Evolutionary conservation across 768 basidiomycete genomes (phyloP).

Genomic region (Boletus rubroflammeus): DNA sequence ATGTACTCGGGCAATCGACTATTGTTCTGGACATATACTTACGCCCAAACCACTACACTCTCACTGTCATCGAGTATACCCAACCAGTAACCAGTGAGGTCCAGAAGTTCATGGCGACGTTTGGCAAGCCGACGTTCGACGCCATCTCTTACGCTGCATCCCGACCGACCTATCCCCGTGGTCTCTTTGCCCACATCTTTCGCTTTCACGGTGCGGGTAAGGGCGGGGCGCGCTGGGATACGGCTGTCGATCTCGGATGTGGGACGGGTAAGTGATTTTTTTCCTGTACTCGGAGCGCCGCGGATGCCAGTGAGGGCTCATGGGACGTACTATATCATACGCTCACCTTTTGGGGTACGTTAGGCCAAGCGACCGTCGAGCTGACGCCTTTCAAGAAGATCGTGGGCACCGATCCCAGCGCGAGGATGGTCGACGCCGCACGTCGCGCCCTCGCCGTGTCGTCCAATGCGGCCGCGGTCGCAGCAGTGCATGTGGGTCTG

Average conservation of each 20-base stretch:
- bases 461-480: constrained; percentile 13
- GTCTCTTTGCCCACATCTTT: constrained; percentile 61
- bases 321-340: too few species aligned
- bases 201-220: constrained; percentile 44
- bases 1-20: not conserved
- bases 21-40: not conserved
- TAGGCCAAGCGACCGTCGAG: constrained; percentile 57
- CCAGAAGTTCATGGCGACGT: constrained; percentile 70
- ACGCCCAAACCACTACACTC: not conserved
- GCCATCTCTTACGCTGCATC: constrained; percentile 61
- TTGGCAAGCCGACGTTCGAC: constrained; percentile 68
- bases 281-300: not conserved
- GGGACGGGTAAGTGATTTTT: constrained; percentile 59
- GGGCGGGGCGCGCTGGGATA: constrained; percentile 40
- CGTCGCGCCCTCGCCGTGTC: constrained; percentile 19
- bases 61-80: not conserved
- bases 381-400: constrained; percentile 57
- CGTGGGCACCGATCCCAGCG: constrained; percentile 70
- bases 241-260: constrained; percentile 75
- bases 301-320: not conserved
- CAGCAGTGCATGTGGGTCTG: too few species aligned
- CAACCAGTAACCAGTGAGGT: not conserved
- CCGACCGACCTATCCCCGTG: constrained; percentile 69
- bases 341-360: not conserved
- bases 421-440: constrained; percentile 64